Base-by-base conservation (phyloP, 352 stramenopile genomes). In the Phytophthora tubulina region DNA sequence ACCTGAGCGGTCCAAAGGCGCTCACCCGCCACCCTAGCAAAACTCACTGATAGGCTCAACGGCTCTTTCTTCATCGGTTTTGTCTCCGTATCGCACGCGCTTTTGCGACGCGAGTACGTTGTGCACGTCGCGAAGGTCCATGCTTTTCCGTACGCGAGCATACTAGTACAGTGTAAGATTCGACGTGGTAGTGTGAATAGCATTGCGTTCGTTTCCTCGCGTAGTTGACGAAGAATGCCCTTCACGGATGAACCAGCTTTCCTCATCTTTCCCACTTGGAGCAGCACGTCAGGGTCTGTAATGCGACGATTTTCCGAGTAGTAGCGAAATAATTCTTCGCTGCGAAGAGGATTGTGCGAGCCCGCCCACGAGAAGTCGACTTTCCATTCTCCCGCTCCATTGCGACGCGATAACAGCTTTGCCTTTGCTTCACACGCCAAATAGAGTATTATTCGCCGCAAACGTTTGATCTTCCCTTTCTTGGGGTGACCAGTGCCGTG, bases 61-160 rank as follows among this genome's bases (percentile, higher is more conserved):
- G 6, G 31, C 52, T 1, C 35, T 8, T 32, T 48, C 50, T 67
- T 67, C 56, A 33, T 72, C 45, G 1, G 38, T 56, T 21, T 21
- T 21, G 21, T 21, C 21, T 21, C 56, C 30, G 10, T 9, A 31
- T 32, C 14, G 13, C 21, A 21, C 21, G 14, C 53, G 52, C 7
- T 51, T 32, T 2, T 31, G 3, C 4, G 32, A 33, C 6, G 32
- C 49, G 7, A 72, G 2, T 9, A 58, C 36, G 49, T 67, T 72
- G 39, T 72, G 64, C 0, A 72, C 56, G 21, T 72, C 56, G 14
- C 41, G 48, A 10, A 67, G 31, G 6, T 54, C 39, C 54, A 59
- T 61, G 5, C n/a, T 41, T 46, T 72, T 65, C 1, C 63, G 50
- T 69, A 35, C 3, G 6, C 8, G 44, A 2, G 46, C 38, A 48